Conservation (phyloP, 2,329 filamentous ascomycete genomes). For the Ploettnerulaceae sp. region DNA sequence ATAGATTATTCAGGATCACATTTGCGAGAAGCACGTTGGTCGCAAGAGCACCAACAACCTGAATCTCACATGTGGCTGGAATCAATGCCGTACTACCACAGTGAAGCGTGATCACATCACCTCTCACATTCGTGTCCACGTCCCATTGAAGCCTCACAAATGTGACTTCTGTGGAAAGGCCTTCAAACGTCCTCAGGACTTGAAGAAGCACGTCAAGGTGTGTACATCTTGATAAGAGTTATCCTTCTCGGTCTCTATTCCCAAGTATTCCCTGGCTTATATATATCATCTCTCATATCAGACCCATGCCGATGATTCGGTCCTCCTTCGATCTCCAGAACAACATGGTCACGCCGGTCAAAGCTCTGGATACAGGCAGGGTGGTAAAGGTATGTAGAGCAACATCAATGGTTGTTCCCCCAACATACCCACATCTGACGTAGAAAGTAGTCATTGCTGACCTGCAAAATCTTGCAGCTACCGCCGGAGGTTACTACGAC, state of each 20-base stretch:
- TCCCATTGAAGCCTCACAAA: constrained; percentile 98
- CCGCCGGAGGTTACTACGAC: constrained; percentile 50
- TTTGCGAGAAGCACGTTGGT: constrained; percentile 96
- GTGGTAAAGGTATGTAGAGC: constrained; percentile 32
- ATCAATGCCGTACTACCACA: constrained; percentile 89
- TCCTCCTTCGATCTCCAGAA: constrained; percentile 46
- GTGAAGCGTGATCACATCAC: constrained; percentile 99
- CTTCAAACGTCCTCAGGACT: constrained; percentile 96
- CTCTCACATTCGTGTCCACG: constrained; percentile 96
- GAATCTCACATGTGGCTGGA: constrained; percentile 96
- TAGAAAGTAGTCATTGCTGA: constrained; percentile 31
- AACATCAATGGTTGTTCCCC: constrained; percentile 25
- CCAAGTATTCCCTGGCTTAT: too few relatives aligned
- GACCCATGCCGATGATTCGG: constrained; percentile 94
- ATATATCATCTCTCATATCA: constrained; percentile 23
- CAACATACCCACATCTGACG: constrained; percentile 27
- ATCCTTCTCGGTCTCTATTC: too few relatives aligned
- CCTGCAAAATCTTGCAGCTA: constrained; percentile 33
- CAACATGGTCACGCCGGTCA: constrained; percentile 30
- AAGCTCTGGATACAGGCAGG: constrained; percentile 49
- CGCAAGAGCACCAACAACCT: constrained; percentile 99
- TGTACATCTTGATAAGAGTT: too few relatives aligned
- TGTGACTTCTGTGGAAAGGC: constrained; percentile 98
- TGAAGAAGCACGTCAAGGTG: constrained; percentile 98
- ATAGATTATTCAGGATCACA: constrained; percentile 67